These are phyloP conservation scores for Angophora floribunda DNA, from an alignment of 345 rosid species.

Conservation along the genomic window DNA sequence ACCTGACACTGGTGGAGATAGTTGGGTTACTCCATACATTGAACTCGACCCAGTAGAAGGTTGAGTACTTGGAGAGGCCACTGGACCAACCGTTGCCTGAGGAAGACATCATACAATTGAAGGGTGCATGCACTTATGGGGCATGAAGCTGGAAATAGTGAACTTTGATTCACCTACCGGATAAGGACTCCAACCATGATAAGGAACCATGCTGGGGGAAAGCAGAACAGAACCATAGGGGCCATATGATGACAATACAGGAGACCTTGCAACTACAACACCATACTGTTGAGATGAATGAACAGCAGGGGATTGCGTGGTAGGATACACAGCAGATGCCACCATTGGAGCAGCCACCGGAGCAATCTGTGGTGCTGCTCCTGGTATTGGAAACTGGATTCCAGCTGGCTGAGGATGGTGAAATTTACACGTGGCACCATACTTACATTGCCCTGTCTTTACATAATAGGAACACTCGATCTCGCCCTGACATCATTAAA, in stretches of 20 bases:
- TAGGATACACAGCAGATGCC: slow-evolving; percentile 32
- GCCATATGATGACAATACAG: slow-evolving; percentile 55
- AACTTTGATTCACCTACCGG: slow-evolving; percentile 34
- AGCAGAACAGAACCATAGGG: slow-evolving; percentile 76
- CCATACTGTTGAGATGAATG: slow-evolving; percentile 76
- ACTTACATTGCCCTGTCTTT: slow-evolving; percentile 93
- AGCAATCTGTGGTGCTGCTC: slow-evolving; percentile 36
- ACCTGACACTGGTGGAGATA: slow-evolving; percentile 57
- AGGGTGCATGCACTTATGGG: background rate
- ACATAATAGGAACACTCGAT: slow-evolving; percentile 82
- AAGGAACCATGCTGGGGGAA: slow-evolving; percentile 62
- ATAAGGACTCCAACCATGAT: slow-evolving; percentile 67
- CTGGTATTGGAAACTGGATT: slow-evolving; percentile 37
- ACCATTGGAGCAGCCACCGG: slow-evolving; percentile 28
- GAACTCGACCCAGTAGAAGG: slow-evolving; percentile 48
- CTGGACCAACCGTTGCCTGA: slow-evolving; percentile 51
- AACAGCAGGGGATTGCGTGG: slow-evolving; percentile 43
- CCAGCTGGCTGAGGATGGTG: slow-evolving; percentile 72
- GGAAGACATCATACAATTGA: background rate
- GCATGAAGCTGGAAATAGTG: background rate
- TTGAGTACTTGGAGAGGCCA: slow-evolving; percentile 52
- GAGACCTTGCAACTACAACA: slow-evolving; percentile 65
- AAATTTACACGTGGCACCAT: slow-evolving; percentile 77
- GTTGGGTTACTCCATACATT: slow-evolving; percentile 40
- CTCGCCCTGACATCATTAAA: slow-evolving; percentile 54